phyloP scores from a whole-genome alignment of 106 monocot genomes.

The Dioscorea dumetorum region DNA sequence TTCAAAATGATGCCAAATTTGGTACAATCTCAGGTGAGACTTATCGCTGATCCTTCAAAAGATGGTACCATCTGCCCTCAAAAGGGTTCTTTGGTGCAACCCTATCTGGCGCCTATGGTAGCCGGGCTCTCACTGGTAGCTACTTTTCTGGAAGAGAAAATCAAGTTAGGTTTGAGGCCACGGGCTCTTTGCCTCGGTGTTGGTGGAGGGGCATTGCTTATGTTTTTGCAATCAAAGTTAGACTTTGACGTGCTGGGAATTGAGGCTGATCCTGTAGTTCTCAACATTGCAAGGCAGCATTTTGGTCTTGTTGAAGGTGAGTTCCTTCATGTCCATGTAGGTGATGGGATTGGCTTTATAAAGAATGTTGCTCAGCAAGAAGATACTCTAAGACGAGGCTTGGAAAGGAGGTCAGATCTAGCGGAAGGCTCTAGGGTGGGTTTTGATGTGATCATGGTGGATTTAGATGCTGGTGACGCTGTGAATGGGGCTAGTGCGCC shows the following conservation, averaged over 20 bases:
- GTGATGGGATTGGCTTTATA: conserved; percentile 60
- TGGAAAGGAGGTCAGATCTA: not conserved
- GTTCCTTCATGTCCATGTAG: conserved; percentile 29
- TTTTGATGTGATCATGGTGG: conserved; percentile 77
- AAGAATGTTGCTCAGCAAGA: conserved; percentile 9
- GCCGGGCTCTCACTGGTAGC: conserved; percentile 41
- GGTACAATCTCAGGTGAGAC: conserved; percentile 67
- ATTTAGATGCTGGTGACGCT: conserved; percentile 62
- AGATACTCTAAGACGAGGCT: not conserved
- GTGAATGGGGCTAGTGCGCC: conserved; percentile 42
- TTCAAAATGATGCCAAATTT: conserved; percentile 85
- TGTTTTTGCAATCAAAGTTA: conserved; percentile 32
- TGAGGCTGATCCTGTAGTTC: conserved; percentile 61
- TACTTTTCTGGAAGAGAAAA: conserved; percentile 12
- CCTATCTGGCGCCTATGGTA: conserved; percentile 75
- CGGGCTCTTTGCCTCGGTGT: conserved; percentile 71
- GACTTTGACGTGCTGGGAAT: conserved; percentile 72
- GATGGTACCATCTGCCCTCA: conserved; percentile 8
- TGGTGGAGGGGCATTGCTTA: conserved; percentile 72
- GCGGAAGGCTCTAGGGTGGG: not conserved
- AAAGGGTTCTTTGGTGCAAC: conserved; percentile 48
- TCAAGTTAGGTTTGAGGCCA: conserved; percentile 12
- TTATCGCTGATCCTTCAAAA: conserved; percentile 12
- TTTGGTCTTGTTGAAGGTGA: conserved; percentile 71
- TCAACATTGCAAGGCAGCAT: conserved; percentile 51